Conservation (phyloP, 2,329 filamentous ascomycete genomes). For the Trichoderma sp. region DNA sequence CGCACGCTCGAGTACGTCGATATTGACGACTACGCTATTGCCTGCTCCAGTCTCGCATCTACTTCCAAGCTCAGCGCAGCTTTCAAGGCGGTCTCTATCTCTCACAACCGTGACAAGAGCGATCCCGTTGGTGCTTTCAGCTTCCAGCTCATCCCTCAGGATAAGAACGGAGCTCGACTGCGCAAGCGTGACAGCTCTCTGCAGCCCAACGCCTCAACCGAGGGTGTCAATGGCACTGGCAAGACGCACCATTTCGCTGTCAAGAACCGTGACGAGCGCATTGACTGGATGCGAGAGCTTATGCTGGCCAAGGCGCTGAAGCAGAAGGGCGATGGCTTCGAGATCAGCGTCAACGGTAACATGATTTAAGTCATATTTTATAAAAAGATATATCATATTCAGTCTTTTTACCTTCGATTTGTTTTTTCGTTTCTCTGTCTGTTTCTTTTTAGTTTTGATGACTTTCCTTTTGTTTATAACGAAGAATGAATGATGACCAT, state of each 20-base stretch:
- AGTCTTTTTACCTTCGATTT: background rate
- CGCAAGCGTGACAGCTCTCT: slow-evolving; percentile 55
- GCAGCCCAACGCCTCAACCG: slow-evolving; percentile 38
- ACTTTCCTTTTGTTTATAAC: slow-evolving; percentile 18
- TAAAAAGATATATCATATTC: background rate
- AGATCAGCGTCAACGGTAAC: slow-evolving; percentile 79
- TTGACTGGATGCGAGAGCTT: slow-evolving; percentile 95
- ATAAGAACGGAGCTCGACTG: slow-evolving; percentile 54
- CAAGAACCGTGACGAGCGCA: slow-evolving; percentile 80
- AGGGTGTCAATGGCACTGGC: slow-evolving; percentile 61
- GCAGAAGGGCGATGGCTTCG: slow-evolving; percentile 81
- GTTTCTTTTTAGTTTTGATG: slow-evolving; percentile 11
- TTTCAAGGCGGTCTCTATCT: slow-evolving; percentile 76
- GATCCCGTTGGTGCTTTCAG: slow-evolving; percentile 69
- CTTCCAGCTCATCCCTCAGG: slow-evolving; percentile 81
- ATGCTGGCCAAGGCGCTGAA: slow-evolving; percentile 88
- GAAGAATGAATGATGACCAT: slow-evolving; percentile 15
- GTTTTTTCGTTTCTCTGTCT: background rate
- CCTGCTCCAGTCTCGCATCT: slow-evolving; percentile 74
- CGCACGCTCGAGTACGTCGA: slow-evolving; percentile 76
- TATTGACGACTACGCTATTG: slow-evolving; percentile 86
- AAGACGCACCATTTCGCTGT: slow-evolving; percentile 97
- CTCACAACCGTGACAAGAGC: slow-evolving; percentile 54
- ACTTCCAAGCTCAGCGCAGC: slow-evolving; percentile 82
- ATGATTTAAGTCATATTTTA: slow-evolving; percentile 56